Conservation (phyloP, 1,139 yeast species). For the Hyphopichia wangnamkhiaoensis region DNA sequence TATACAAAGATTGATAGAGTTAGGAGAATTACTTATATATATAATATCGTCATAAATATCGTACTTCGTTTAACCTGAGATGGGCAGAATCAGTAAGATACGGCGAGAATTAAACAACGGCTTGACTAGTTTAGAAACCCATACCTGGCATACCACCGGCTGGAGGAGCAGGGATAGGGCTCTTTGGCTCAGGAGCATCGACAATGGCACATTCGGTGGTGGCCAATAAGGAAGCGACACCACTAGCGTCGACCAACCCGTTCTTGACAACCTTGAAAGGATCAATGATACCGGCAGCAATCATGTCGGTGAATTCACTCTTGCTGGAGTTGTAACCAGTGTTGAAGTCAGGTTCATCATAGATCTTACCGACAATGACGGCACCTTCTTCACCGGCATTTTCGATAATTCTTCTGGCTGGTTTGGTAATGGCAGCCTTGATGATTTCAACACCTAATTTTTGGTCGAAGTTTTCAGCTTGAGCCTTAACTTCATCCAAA, state of each 20-base stretch:
- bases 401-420: conserved; percentile 96
- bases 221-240: conserved; percentile 97
- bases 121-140: conserved; percentile 24
- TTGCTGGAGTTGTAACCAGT: conserved; percentile 92
- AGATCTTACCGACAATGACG: conserved; percentile 94
- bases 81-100: background rate
- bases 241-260: conserved; percentile 95
- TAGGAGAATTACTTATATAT: background rate
- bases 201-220: conserved; percentile 99
- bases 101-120: background rate
- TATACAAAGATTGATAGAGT: conserved; percentile 2
- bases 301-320: conserved; percentile 95
- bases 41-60: conserved; percentile 3
- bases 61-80: background rate
- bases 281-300: conserved; percentile 96
- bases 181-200: conserved; percentile 91
- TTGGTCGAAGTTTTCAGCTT: conserved; percentile 91
- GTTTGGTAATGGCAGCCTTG: conserved; percentile 93
- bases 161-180: conserved; percentile 61
- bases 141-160: conserved; percentile 56
- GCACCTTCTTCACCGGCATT: conserved; percentile 99
- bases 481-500: conserved; percentile 66
- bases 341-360: conserved; percentile 84
- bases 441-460: conserved; percentile 96
- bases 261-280: conserved; percentile 99